A percentile compares a stretch with the other conserved stretches of the same genome.
Evolutionary conservation across 768 basidiomycete genomes (phyloP).

Genomic region (Lactarius hatsudake): DNA sequence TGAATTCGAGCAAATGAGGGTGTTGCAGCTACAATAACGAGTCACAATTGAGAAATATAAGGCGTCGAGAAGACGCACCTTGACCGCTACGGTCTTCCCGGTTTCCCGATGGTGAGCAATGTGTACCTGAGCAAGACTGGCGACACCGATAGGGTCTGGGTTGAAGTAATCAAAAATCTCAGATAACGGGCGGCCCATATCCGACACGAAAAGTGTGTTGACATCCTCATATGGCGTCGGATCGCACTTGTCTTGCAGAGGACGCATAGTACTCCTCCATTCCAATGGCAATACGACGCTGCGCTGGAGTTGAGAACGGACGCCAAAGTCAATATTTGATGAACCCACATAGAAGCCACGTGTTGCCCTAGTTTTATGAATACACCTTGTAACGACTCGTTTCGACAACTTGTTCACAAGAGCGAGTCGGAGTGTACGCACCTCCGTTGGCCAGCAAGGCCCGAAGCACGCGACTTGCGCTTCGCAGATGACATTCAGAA

Average conservation of each 20-base stretch:
- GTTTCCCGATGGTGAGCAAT: constrained; percentile 69
- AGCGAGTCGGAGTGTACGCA: constrained; percentile 33
- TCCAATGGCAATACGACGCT: constrained; percentile 58
- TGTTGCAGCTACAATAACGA: constrained; percentile 66
- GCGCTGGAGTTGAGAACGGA: constrained; percentile 31
- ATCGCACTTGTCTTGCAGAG: constrained; percentile 89
- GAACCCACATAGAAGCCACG: constrained; percentile 63
- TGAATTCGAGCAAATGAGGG: constrained; percentile 90
- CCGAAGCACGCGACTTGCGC: constrained; percentile 71
- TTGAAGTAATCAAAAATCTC: constrained; percentile 87
- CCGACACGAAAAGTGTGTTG: constrained; percentile 69
- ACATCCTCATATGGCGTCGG: constrained; percentile 81
- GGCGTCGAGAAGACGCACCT: constrained; percentile 43
- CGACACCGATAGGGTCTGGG: constrained; percentile 86
- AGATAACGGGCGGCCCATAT: constrained; percentile 69
- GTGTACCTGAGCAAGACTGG: constrained; percentile 95
- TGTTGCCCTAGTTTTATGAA: constrained; percentile 91
- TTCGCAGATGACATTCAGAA: constrained; percentile 80
- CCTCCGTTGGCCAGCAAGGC: constrained; percentile 91
- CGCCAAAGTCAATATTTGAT: constrained; percentile 7
- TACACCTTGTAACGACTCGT: constrained; percentile 47
- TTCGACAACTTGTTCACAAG: constrained; percentile 3
- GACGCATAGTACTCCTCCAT: constrained; percentile 58
- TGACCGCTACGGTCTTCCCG: constrained; percentile 81
- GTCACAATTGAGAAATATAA: constrained; percentile 13